Base-by-base conservation (phyloP, 2,329 filamentous ascomycete genomes). In the Graphium sp. region DNA sequence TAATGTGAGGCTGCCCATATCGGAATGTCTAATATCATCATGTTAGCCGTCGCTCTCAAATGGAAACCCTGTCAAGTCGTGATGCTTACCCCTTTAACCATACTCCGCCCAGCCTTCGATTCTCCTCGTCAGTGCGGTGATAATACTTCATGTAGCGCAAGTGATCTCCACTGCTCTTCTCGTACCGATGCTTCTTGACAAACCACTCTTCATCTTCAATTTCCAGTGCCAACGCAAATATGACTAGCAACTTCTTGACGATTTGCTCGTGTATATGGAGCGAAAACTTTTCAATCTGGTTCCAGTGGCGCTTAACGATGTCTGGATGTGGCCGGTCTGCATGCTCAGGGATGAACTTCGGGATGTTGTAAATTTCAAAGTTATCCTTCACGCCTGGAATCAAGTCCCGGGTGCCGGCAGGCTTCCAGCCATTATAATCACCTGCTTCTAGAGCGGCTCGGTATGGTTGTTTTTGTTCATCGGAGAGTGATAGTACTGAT, bases 81-180 rank as follows among this genome's bases (percentile, higher is more conserved):
- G 5, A 15, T 6, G 13, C 14, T 13, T 18, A 35, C 30, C 36
- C 60, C 2, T 47, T 47, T 0, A 47, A 45, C 28, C 56, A 55
- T 2, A 58, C 46, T 10, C 49, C 44, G 0, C 52, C 53, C 5
- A 47, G 49, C 24, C 46, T 49, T 19, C 46, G 46, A 39, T 55
- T 59, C 17, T 58, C 53, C n/a, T 58, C 53, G 2, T 50, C 39
- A 0, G 47, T 54, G 6, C 62, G 55, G 0, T 52, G 48, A 11
- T 55, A 50, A 38, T 71, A 71, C 26, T 62, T 53, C 65, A 71
- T 71, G 44, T 70, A 71, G 4, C 68, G 58, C 21, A 70, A 53
- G 38, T 72, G 66, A 31, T 66, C 60, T 32, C 70, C 65, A 17
- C 58, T 55, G 15, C 58, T 53, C 26, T 57, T 50, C 4, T 69